phyloP scores from a whole-genome alignment of 2,329 filamentous ascomycete genomes.

The Cordyceps cicadae region DNA sequence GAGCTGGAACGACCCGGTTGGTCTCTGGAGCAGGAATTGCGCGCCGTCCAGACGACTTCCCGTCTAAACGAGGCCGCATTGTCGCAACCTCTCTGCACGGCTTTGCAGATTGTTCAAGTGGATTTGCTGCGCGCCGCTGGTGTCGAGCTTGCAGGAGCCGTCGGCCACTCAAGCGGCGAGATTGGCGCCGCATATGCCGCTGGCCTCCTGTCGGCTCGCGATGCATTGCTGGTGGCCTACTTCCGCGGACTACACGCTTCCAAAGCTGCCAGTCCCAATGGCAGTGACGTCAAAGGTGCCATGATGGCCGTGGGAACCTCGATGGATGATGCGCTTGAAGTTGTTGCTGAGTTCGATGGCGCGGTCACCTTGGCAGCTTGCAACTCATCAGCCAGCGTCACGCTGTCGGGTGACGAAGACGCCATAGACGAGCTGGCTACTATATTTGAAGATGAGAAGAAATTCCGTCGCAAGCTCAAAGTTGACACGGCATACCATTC shows the following conservation, averaged over 20 bases:
- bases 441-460: constrained; percentile 13
- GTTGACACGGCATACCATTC: constrained; percentile 22
- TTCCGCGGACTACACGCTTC: neutral
- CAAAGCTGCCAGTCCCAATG: too few relatives aligned
- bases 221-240: neutral
- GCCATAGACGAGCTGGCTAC: constrained; percentile 17
- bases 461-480: constrained; percentile 6
- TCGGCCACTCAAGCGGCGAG: constrained; percentile 30
- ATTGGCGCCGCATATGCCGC: constrained; percentile 28
- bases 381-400: constrained; percentile 25
- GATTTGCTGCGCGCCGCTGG: constrained; percentile 22
- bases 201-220: neutral
- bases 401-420: constrained; percentile 23
- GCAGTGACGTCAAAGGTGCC: neutral
- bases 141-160: constrained; percentile 18
- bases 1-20: too few relatives aligned
- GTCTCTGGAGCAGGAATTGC: neutral
- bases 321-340: neutral
- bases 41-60: neutral
- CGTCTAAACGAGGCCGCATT: neutral
- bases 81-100: constrained; percentile 30
- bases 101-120: constrained; percentile 30
- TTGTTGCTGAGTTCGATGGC: neutral
- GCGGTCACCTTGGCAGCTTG: constrained; percentile 22
- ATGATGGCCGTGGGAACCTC: neutral